Percentiles rank a stretch among this genome's conserved stretches.
phyloP scores from a whole-genome alignment of 2,329 filamentous ascomycete genomes.

The Ophiostoma sp. region DNA sequence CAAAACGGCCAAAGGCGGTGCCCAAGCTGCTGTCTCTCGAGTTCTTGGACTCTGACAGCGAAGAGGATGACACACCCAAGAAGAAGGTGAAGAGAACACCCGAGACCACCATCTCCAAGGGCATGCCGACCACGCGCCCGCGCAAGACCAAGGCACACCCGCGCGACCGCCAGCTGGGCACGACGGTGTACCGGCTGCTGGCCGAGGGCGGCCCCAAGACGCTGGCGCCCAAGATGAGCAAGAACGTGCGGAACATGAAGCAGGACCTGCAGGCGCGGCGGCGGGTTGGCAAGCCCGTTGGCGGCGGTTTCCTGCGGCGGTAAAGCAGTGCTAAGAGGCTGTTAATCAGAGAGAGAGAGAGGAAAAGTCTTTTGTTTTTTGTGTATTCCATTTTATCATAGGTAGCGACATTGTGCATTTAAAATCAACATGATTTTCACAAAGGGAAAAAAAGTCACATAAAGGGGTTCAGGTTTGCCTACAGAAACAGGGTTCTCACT shows the following conservation, averaged over 20 bases:
- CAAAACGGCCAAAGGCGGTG: conserved; percentile 33
- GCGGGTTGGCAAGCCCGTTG: conserved; percentile 40
- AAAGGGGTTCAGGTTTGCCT: neutral
- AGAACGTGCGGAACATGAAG: conserved; percentile 45
- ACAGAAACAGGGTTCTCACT: neutral
- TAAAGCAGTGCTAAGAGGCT: neutral
- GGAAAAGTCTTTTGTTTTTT: neutral
- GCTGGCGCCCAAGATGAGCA: conserved; percentile 51
- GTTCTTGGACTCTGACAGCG: conserved; percentile 55
- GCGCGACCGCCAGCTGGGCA: conserved; percentile 52
- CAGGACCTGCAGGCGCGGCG: conserved; percentile 49
- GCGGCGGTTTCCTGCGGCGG: conserved; percentile 48
- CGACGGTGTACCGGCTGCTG: conserved; percentile 55
- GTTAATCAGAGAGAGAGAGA: neutral
- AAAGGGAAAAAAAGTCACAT: neutral
- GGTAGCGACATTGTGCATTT: conserved; percentile 10
- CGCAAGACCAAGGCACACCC: conserved; percentile 40
- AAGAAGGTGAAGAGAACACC: neutral
- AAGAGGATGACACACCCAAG: conserved; percentile 38
- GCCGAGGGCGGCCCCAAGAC: conserved; percentile 46
- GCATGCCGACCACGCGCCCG: neutral
- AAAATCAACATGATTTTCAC: neutral
- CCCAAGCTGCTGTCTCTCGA: conserved; percentile 54
- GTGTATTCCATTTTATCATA: neutral
- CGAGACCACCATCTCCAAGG: neutral